Percentiles rank a stretch among this genome's conserved stretches.
Evolutionary conservation across 108 stramenopile species (phyloP).

Genomic region (Mayamaea pseudoterrestris): DNA sequence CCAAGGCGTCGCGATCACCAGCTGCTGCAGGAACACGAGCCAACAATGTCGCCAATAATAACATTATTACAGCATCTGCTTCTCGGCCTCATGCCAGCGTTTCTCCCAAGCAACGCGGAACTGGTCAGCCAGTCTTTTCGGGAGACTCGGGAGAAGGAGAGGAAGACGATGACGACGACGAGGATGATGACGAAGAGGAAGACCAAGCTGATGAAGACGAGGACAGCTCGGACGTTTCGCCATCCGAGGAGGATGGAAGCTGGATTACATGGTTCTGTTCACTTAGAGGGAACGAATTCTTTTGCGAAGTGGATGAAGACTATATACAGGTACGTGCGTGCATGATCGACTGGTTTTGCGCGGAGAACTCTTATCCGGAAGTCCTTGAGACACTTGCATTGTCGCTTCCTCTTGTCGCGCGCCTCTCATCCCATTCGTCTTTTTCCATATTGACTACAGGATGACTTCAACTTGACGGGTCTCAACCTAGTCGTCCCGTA

Average conservation of each 20-base stretch:
- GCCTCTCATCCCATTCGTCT: not conserved
- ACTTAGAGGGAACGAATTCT: constrained; percentile 96
- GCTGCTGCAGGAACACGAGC: no score
- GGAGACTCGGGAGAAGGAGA: no score
- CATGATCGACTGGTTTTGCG: not conserved
- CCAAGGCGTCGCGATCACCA: no score
- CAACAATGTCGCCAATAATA: no score
- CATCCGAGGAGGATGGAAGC: constrained; percentile 87
- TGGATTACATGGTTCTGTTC: constrained; percentile 99
- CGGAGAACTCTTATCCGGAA: no score
- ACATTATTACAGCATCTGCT: no score
- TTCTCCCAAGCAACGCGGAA: no score
- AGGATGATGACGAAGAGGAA: constrained; percentile 32
- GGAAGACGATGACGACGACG: no score
- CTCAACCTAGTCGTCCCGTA: constrained; percentile 88
- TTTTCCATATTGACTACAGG: constrained; percentile 38
- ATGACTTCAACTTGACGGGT: constrained; percentile 99
- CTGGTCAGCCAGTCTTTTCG: no score
- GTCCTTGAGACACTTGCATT: no score
- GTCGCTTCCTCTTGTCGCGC: not conserved
- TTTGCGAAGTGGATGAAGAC: constrained; percentile 94
- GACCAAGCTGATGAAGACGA: constrained; percentile 74
- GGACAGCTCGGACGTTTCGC: constrained; percentile 68
- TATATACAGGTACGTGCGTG: constrained; percentile 80
- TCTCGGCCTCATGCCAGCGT: no score